These are phyloP conservation scores for Ophiocordyceps camponoti-rufipedis DNA, from an alignment of 2,329 filamentous ascomycete species.

Conservation along the genomic window DNA sequence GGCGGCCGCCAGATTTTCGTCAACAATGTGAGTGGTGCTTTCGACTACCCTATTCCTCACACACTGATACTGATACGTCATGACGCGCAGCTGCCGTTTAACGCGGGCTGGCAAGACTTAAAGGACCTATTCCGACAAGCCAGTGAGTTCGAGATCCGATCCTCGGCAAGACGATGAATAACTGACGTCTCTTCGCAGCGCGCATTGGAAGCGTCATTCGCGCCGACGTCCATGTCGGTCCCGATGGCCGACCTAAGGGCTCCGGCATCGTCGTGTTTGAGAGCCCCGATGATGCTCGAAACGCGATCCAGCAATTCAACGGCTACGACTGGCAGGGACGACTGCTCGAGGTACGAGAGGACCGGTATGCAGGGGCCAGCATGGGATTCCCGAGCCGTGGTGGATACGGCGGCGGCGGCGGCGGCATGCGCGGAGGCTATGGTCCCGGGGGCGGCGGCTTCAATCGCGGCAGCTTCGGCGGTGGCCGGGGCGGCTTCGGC, in stretches of 20 bases:
- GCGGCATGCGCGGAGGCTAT: constrained; percentile 37
- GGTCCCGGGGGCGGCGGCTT: constrained; percentile 33
- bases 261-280: constrained; percentile 97
- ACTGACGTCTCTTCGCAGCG: constrained; percentile 10
- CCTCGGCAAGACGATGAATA: constrained; percentile 3
- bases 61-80: constrained; percentile 2
- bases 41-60: background rate
- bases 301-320: constrained; percentile 93
- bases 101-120: constrained; percentile 94
- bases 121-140: constrained; percentile 98
- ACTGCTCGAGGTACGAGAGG: constrained; percentile 82
- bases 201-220: constrained; percentile 69
- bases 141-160: constrained; percentile 40
- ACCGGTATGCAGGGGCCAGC: constrained; percentile 63
- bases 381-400: constrained; percentile 38
- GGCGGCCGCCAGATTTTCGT: constrained; percentile 84
- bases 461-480: constrained; percentile 23
- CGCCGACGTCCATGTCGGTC: constrained; percentile 84
- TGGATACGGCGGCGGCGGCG: constrained; percentile 29
- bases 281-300: constrained; percentile 81
- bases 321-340: constrained; percentile 98
- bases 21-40: constrained; percentile 71
- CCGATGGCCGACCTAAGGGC: constrained; percentile 85
- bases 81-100: constrained; percentile 74
- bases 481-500: constrained; percentile 8